phyloP scores from a whole-genome alignment of 2,329 filamentous ascomycete species.

The Arthrocladium fulminans region DNA sequence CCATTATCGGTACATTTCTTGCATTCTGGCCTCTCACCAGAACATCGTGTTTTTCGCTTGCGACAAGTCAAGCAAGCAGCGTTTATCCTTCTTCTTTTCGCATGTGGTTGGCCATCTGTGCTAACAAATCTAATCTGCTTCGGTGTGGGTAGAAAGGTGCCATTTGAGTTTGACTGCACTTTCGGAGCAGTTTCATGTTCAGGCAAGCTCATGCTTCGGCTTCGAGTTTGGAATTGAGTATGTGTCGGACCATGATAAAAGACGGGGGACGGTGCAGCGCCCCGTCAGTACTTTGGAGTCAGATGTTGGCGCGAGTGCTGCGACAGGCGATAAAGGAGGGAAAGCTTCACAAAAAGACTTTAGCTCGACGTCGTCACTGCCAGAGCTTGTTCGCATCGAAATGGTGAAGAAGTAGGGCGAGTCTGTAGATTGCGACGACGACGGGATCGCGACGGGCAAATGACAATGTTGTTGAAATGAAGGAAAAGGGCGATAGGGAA shows the following conservation, averaged over 20 bases:
- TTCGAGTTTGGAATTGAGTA: background rate
- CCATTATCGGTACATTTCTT: slow-evolving; percentile 65
- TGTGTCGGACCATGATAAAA: slow-evolving; percentile 1
- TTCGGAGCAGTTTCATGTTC: background rate
- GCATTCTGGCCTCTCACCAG: slow-evolving; percentile 62
- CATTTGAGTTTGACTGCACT: slow-evolving; percentile 2
- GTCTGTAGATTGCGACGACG: too few species aligned
- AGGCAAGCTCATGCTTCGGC: slow-evolving; percentile 15
- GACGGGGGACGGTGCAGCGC: background rate
- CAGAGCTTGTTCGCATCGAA: too few species aligned
- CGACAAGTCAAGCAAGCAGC: slow-evolving; percentile 68
- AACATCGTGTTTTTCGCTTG: slow-evolving; percentile 66
- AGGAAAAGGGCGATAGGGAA: too few species aligned
- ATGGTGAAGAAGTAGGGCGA: too few species aligned
- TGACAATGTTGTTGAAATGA: too few species aligned
- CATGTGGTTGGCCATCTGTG: slow-evolving; percentile 70
- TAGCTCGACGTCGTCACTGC: too few species aligned
- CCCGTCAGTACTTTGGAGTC: background rate
- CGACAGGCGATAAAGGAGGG: too few species aligned
- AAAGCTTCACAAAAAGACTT: too few species aligned
- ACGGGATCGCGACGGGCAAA: too few species aligned
- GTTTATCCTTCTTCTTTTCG: slow-evolving; percentile 69
- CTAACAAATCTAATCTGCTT: slow-evolving; percentile 66
- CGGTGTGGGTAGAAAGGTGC: slow-evolving; percentile 17
- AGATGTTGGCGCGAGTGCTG: background rate